Conservation (phyloP, 2,329 filamentous ascomycete species). For the Aaosphaeria pasadenensis region DNA sequence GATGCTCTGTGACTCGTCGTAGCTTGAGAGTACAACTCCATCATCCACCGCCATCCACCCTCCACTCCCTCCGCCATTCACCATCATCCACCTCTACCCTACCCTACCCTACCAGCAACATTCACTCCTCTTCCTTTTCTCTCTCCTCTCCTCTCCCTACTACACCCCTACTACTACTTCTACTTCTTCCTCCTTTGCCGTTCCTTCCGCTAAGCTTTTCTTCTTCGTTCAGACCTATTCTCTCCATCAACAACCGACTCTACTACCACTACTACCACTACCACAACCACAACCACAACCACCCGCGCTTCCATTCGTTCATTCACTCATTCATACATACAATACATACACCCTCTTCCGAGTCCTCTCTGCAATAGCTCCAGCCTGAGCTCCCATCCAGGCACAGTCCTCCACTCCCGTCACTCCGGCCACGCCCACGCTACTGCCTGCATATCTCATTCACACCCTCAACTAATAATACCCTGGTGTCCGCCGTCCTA, state of each 20-base stretch:
- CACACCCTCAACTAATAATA: slow-evolving; percentile 4
- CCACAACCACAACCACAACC: not conserved
- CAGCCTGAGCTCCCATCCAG: slow-evolving; percentile 6
- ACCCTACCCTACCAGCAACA: not conserved
- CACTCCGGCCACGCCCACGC: slow-evolving; percentile 5
- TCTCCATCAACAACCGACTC: not conserved
- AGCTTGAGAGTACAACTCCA: not conserved
- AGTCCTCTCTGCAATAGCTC: slow-evolving; percentile 1
- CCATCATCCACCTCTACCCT: not conserved
- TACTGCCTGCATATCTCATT: slow-evolving; percentile 8
- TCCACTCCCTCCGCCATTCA: not conserved
- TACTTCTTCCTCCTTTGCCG: not conserved
- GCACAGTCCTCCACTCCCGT: slow-evolving; percentile 4
- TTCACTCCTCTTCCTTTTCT: slow-evolving; percentile 1
- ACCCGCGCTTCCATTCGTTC: slow-evolving; percentile 9
- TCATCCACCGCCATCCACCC: not conserved
- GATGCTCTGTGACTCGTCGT: not conserved
- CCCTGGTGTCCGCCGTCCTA: not conserved
- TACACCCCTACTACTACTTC: not conserved
- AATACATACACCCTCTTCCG: not conserved
- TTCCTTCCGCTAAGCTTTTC: not conserved
- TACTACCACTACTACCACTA: not conserved
- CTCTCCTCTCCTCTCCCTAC: slow-evolving; percentile 1
- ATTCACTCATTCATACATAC: not conserved
- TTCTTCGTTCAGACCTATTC: not conserved